Percentiles rank a stretch among this genome's conserved stretches.
These are phyloP conservation scores for Hypoxylon sp. DNA, from an alignment of 2,329 filamentous ascomycete species.

Conservation along the genomic window DNA sequence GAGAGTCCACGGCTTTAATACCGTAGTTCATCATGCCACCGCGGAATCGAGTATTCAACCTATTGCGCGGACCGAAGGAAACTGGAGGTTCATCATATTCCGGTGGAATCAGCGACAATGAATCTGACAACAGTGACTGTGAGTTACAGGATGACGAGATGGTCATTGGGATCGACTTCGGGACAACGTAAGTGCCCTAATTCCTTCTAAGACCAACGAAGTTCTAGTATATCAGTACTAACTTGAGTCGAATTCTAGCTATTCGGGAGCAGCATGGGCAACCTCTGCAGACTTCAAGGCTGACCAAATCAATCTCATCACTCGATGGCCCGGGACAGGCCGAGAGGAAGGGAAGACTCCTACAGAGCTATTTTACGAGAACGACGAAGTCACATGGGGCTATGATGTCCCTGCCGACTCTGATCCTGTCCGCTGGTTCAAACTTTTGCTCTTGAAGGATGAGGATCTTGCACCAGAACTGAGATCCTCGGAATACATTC, in stretches of 20 bases:
- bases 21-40: not conserved
- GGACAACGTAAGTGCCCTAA: not conserved
- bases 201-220: too few species aligned
- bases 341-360: conserved; percentile 27
- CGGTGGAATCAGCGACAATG: not conserved
- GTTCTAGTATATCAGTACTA: not conserved
- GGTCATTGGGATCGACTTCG: conserved; percentile 18
- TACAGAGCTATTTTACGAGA: conserved; percentile 10
- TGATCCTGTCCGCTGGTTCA: conserved; percentile 59
- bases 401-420: conserved; percentile 49
- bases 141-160: conserved; percentile 3
- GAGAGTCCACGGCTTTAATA: not conserved
- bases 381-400: conserved; percentile 51
- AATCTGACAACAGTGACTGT: not conserved
- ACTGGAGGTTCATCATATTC: not conserved
- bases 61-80: not conserved
- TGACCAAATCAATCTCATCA: conserved; percentile 23
- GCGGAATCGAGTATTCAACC: not conserved
- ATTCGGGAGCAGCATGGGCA: conserved; percentile 9
- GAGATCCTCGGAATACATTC: not conserved
- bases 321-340: conserved; percentile 21
- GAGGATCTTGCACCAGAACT: conserved; percentile 50
- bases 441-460: conserved; percentile 57
- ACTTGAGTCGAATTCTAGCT: not conserved
- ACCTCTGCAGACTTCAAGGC: conserved; percentile 13